Evolutionary conservation across 2,329 filamentous ascomycete species (phyloP).

Genomic region (Trichoderma pleuroti): DNA sequence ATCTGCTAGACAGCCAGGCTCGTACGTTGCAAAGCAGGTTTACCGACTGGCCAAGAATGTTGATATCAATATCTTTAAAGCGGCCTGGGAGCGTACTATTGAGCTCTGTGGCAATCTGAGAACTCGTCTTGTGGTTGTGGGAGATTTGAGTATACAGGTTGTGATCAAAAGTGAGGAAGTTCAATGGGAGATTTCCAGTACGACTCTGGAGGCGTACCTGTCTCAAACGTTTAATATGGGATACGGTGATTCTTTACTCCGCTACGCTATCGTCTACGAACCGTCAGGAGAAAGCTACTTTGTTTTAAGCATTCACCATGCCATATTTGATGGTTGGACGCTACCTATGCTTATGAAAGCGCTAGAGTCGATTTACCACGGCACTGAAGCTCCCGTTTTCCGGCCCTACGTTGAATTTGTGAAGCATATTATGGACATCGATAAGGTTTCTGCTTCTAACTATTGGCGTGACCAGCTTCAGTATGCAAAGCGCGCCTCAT

Average conservation of each 20-base stretch:
- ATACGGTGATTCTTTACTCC: neutral
- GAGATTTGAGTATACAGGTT: neutral
- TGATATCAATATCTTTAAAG: slow-evolving; percentile 27
- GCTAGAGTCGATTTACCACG: neutral
- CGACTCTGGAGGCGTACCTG: neutral
- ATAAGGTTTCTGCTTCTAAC: neutral
- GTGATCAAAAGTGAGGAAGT: neutral
- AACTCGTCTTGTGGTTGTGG: slow-evolving; percentile 17
- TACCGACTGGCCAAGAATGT: slow-evolving; percentile 23
- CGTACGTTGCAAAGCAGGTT: slow-evolving; percentile 34
- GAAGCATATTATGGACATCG: neutral
- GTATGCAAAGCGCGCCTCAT: slow-evolving; percentile 9
- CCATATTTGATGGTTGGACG: slow-evolving; percentile 26
- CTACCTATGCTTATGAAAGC: neutral
- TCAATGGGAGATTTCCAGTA: neutral
- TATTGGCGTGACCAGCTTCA: slow-evolving; percentile 11
- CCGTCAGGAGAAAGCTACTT: slow-evolving; percentile 18
- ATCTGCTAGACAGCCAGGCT: slow-evolving; percentile 28
- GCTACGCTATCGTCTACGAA: slow-evolving; percentile 3
- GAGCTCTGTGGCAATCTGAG: slow-evolving; percentile 15
- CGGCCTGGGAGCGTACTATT: slow-evolving; percentile 27
- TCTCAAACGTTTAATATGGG: neutral
- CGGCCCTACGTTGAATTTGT: slow-evolving; percentile 21
- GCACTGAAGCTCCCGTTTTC: neutral
- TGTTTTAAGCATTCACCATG: slow-evolving; percentile 22